A percentile compares a stretch with the other conserved stretches of the same genome.
phyloP scores from a whole-genome alignment of 768 basidiomycete genomes.

The Lyophyllum shimeji region DNA sequence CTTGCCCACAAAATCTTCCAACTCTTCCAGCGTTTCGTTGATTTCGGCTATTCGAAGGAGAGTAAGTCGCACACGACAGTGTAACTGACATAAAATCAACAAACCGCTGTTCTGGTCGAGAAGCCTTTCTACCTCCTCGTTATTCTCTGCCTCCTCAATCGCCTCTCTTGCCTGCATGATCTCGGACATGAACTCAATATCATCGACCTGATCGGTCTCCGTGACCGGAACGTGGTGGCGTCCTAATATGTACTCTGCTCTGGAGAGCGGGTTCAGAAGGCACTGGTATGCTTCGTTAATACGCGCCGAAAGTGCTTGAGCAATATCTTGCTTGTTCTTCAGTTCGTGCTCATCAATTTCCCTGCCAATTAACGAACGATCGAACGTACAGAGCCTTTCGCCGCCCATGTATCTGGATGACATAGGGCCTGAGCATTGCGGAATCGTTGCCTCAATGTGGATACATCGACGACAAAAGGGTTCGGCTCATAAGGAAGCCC shows the following conservation, averaged over 20 bases:
- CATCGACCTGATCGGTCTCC: slow-evolving; percentile 74
- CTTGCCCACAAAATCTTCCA: slow-evolving; percentile 50
- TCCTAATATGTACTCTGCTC: slow-evolving; percentile 80
- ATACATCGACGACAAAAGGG: slow-evolving; percentile 68
- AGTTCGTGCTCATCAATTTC: slow-evolving; percentile 7
- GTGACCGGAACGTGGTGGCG: slow-evolving; percentile 54
- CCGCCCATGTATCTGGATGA: slow-evolving; percentile 87
- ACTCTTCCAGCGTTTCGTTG: slow-evolving; percentile 36
- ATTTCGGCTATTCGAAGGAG: slow-evolving; percentile 48
- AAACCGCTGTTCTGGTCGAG: slow-evolving; percentile 54
- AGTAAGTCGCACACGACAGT: not conserved
- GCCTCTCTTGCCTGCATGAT: slow-evolving; percentile 80
- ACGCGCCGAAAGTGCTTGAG: slow-evolving; percentile 66
- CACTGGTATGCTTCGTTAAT: slow-evolving; percentile 84
- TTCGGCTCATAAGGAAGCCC: slow-evolving; percentile 61
- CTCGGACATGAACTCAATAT: slow-evolving; percentile 68
- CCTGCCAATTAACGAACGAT: not conserved
- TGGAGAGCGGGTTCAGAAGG: slow-evolving; percentile 67
- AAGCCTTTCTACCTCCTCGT: slow-evolving; percentile 50
- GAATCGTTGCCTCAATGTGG: slow-evolving; percentile 63
- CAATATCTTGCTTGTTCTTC: slow-evolving; percentile 57
- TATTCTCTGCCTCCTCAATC: slow-evolving; percentile 61
- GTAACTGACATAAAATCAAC: slow-evolving; percentile 14
- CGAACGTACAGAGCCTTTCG: slow-evolving; percentile 55
- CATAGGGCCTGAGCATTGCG: slow-evolving; percentile 70